Evolutionary conservation across 2,329 filamentous ascomycete genomes (phyloP).

Genomic region (Fusarium burgessii): DNA sequence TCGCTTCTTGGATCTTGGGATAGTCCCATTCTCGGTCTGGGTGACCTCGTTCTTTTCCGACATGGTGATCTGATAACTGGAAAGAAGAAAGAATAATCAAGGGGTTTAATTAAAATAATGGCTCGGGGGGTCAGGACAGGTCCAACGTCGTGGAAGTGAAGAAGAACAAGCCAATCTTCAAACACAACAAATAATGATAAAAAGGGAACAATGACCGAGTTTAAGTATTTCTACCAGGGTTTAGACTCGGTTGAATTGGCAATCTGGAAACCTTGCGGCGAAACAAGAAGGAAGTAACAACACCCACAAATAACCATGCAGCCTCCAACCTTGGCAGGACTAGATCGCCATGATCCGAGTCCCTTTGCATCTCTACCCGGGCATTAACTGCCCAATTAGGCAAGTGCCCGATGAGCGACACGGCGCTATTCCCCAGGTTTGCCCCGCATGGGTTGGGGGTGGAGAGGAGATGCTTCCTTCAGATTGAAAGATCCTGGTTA

Average conservation of each 20-base stretch:
- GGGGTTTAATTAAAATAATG: not conserved
- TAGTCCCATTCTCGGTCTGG: slow-evolving; percentile 52
- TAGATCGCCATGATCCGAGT: slow-evolving; percentile 45
- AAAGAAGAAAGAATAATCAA: not conserved
- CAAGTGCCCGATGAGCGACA: slow-evolving; percentile 40
- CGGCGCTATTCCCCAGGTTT: slow-evolving; percentile 47
- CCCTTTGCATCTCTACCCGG: slow-evolving; percentile 46
- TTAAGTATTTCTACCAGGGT: slow-evolving; percentile 40
- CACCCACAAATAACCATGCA: slow-evolving; percentile 21
- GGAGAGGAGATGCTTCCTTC: slow-evolving; percentile 20
- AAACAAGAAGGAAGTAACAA: slow-evolving; percentile 24
- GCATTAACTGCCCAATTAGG: slow-evolving; percentile 42
- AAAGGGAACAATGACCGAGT: slow-evolving; percentile 31
- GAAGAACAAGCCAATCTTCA: slow-evolving; percentile 31
- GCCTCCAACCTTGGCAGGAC: slow-evolving; percentile 30
- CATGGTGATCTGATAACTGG: slow-evolving; percentile 45
- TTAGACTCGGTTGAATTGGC: slow-evolving; percentile 20
- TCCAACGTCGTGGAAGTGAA: slow-evolving; percentile 20
- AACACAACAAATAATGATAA: slow-evolving; percentile 2
- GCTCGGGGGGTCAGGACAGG: slow-evolving; percentile 4
- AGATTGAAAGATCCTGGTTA: slow-evolving; percentile 15
- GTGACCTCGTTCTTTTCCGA: slow-evolving; percentile 54
- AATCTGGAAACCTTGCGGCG: slow-evolving; percentile 21
- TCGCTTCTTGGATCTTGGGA: slow-evolving; percentile 52
- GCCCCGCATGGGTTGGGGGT: slow-evolving; percentile 41